Conservation (phyloP, 2,329 filamentous ascomycete genomes). For the Chaetomiaceae sp. region DNA sequence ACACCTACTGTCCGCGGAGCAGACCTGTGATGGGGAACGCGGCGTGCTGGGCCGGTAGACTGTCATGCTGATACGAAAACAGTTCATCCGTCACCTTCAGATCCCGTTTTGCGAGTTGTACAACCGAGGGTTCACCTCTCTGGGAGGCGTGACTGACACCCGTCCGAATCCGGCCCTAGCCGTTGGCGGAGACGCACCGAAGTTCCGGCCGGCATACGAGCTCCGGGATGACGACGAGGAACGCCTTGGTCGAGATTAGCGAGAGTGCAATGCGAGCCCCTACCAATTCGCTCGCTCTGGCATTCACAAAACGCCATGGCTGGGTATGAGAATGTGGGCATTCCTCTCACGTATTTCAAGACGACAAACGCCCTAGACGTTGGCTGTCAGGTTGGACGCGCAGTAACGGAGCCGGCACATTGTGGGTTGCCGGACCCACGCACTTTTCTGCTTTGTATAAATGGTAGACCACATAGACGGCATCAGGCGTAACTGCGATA, state of each 20-base stretch:
- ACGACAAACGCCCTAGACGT: too few relatives aligned
- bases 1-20: too few relatives aligned
- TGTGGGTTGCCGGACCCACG: too few relatives aligned
- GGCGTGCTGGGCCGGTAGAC: background rate
- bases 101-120: slow-evolving; percentile 85
- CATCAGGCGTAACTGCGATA: background rate
- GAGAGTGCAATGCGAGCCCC: slow-evolving; percentile 3
- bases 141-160: slow-evolving; percentile 88
- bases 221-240: slow-evolving; percentile 70
- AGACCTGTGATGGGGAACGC: slow-evolving; percentile 8
- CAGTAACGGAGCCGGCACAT: too few relatives aligned
- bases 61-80: background rate
- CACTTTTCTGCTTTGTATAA: too few relatives aligned
- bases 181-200: slow-evolving; percentile 27
- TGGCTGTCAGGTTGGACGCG: too few relatives aligned
- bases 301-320: too few relatives aligned
- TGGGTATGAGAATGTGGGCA: too few relatives aligned
- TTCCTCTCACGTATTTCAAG: too few relatives aligned
- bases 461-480: slow-evolving; percentile 18
- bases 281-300: background rate
- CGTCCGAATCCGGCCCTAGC: slow-evolving; percentile 73
- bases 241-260: slow-evolving; percentile 64
- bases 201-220: slow-evolving; percentile 69
- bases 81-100: slow-evolving; percentile 74
- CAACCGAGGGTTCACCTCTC: slow-evolving; percentile 78